Percentiles rank a stretch among this genome's conserved stretches.
Evolutionary conservation across 2,329 filamentous ascomycete genomes (phyloP).

Genomic region (Colletotrichum noveboracense): DNA sequence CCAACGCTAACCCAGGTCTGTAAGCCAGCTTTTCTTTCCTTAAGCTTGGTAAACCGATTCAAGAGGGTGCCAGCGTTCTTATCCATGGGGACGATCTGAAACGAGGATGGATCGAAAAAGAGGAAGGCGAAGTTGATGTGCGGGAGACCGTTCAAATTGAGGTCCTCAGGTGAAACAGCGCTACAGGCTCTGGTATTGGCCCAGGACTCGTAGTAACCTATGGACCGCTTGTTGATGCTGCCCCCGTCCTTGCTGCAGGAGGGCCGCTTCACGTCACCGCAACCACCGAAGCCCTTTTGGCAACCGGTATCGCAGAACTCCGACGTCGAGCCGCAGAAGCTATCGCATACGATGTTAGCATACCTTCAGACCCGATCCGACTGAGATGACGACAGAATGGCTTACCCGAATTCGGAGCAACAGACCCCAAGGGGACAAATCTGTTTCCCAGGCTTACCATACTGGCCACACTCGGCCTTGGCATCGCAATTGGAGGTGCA

Average conservation of each 20-base stretch:
- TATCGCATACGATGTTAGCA: conserved; percentile 19
- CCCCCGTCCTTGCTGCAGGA: neutral
- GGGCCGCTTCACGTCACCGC: neutral
- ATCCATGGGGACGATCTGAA: conserved; percentile 28
- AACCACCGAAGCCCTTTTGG: neutral
- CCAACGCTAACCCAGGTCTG: conserved; percentile 44
- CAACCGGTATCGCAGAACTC: neutral
- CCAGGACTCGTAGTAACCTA: conserved; percentile 43
- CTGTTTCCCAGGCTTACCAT: conserved; percentile 21
- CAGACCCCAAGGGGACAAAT: conserved; percentile 35
- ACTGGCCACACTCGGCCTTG: conserved; percentile 38
- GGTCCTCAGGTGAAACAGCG: conserved; percentile 10
- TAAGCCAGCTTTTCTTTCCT: conserved; percentile 31
- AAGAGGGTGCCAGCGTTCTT: conserved; percentile 23
- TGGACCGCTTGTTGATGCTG: conserved; percentile 19
- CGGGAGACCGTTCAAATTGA: conserved; percentile 15
- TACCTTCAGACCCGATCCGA: neutral
- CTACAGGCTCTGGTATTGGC: conserved; percentile 24
- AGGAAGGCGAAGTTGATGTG: conserved; percentile 43
- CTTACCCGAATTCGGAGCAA: conserved; percentile 33
- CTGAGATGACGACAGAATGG: neutral
- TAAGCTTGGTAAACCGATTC: conserved; percentile 32
- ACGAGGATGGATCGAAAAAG: conserved; percentile 39
- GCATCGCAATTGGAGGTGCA: conserved; percentile 39
- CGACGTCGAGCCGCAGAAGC: neutral